Percentiles rank a stretch among this genome's conserved stretches.
phyloP scores from a whole-genome alignment of 2,329 filamentous ascomycete species.

The Cladosporium cucumerinum region DNA sequence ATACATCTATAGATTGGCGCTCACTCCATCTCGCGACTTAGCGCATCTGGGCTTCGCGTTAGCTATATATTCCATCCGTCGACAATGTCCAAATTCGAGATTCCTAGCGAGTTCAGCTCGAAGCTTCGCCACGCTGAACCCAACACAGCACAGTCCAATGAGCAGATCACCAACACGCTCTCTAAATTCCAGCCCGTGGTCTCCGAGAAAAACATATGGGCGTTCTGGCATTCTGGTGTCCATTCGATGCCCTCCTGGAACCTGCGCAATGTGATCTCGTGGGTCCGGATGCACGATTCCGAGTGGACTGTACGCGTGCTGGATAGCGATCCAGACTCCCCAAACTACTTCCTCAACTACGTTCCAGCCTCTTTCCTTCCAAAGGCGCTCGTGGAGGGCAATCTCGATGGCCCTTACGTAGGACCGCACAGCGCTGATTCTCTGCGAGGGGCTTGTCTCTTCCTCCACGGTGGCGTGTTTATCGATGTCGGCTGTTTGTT shows the following conservation, averaged over 20 bases:
- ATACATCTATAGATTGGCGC: not conserved
- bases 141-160: not conserved
- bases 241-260: constrained; percentile 36
- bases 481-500: constrained; percentile 43
- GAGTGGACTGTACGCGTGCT: constrained; percentile 44
- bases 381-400: constrained; percentile 41
- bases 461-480: constrained; percentile 40
- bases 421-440: constrained; percentile 49
- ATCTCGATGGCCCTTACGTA: constrained; percentile 44
- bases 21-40: not conserved
- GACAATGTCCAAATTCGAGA: not conserved
- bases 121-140: not conserved
- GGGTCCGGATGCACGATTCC: constrained; percentile 40
- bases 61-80: not conserved
- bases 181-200: constrained; percentile 27
- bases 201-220: constrained; percentile 43
- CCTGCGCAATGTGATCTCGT: constrained; percentile 41
- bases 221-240: constrained; percentile 41
- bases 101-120: not conserved
- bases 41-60: not conserved
- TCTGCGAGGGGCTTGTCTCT: constrained; percentile 43
- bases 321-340: constrained; percentile 37
- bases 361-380: constrained; percentile 34
- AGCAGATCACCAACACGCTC: not conserved
- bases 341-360: constrained; percentile 40